A percentile compares a stretch with the other conserved stretches of the same genome.
These are phyloP conservation scores for Agaricus sinodeliciosus DNA, from an alignment of 768 basidiomycete genomes.

Conservation along the genomic window DNA sequence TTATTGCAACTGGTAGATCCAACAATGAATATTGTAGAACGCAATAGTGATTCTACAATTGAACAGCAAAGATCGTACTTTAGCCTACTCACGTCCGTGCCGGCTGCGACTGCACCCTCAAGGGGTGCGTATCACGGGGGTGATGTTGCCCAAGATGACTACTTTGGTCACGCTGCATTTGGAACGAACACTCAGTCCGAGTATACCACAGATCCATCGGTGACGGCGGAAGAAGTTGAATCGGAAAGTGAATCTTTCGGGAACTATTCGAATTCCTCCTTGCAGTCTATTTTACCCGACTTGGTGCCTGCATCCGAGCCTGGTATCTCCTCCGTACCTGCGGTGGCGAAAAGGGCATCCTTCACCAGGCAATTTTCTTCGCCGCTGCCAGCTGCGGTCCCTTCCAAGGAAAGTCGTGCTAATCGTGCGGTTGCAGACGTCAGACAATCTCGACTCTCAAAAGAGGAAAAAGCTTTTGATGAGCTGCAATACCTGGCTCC, in stretches of 20 bases:
- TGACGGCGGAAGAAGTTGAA: background rate
- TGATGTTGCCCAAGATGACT: constrained; percentile 9
- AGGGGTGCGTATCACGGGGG: constrained; percentile 4
- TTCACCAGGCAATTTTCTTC: constrained; percentile 61
- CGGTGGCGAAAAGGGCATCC: constrained; percentile 43
- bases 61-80: background rate
- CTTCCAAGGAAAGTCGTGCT: constrained; percentile 24
- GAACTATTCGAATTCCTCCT: background rate
- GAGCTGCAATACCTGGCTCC: constrained; percentile 69
- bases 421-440: constrained; percentile 25
- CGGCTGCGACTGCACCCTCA: constrained; percentile 19
- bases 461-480: constrained; percentile 61
- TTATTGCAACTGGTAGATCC: background rate
- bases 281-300: constrained; percentile 10
- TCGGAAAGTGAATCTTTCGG: background rate
- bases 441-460: constrained; percentile 43
- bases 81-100: constrained; percentile 9
- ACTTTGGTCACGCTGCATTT: constrained; percentile 13
- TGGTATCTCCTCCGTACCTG: constrained; percentile 33
- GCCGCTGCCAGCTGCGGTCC: constrained; percentile 44
- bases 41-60: background rate
- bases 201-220: background rate
- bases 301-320: constrained; percentile 10
- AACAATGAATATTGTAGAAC: background rate
- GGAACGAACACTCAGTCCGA: background rate